Conservation (phyloP, 1,139 yeast species). For the Pichia kudriavzevii region DNA sequence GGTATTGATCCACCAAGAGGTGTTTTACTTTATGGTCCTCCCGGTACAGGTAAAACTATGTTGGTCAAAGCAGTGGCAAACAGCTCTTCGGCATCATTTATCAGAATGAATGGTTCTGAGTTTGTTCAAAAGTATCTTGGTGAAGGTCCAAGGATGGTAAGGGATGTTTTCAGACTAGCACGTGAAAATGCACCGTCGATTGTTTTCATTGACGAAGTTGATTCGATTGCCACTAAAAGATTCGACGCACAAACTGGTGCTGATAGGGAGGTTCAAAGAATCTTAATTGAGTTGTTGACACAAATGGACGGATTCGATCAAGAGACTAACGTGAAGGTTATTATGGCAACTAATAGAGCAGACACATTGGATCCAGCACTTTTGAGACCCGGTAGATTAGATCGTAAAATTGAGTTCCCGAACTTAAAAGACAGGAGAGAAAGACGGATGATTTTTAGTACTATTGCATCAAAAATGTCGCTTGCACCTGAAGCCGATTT, state of each 20-base stretch:
- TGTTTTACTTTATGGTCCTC: conserved; percentile 94
- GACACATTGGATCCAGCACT: conserved; percentile 97
- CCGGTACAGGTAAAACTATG: conserved; percentile 99
- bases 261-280: conserved; percentile 98
- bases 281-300: conserved; percentile 85
- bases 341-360: conserved; percentile 98
- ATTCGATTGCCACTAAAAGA: conserved; percentile 98
- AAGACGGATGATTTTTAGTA: conserved; percentile 89
- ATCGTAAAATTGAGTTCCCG: conserved; percentile 96
- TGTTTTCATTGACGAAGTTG: conserved; percentile 96
- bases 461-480: conserved; percentile 96
- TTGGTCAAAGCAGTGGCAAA: conserved; percentile 98
- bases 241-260: conserved; percentile 99
- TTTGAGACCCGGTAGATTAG: conserved; percentile 96
- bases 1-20: conserved; percentile 99
- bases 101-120: conserved; percentile 96
- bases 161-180: conserved; percentile 95
- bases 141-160: conserved; percentile 99
- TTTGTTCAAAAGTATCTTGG: conserved; percentile 97
- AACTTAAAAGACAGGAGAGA: conserved; percentile 93
- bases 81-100: conserved; percentile 89
- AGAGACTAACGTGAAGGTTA: conserved; percentile 88
- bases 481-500: conserved; percentile 96
- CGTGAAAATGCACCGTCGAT: conserved; percentile 96
- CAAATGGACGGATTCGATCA: conserved; percentile 99